Conservation (phyloP, 176 grass and related monocot species). For the Pontederia crassipes region DNA sequence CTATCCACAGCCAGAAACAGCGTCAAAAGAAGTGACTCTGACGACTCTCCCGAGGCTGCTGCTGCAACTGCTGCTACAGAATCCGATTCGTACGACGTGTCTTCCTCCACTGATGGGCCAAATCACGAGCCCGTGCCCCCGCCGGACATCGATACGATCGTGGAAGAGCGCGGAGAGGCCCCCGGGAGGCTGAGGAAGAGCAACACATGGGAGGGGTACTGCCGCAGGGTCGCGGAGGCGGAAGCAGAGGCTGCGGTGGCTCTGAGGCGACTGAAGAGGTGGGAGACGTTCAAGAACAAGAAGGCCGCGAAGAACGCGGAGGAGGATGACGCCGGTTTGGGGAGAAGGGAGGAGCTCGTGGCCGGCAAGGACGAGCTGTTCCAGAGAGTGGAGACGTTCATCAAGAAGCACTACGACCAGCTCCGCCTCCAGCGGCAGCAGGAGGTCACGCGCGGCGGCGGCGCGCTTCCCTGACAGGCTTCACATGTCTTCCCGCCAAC, state of each 20-base stretch:
- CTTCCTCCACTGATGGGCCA: background rate
- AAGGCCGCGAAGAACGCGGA: background rate
- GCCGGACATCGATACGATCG: background rate
- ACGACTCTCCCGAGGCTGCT: background rate
- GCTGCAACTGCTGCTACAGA: background rate
- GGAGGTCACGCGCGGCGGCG: conserved; percentile 13
- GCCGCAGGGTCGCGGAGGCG: background rate
- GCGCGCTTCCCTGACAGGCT: conserved; percentile 3
- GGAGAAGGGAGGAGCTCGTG: conserved; percentile 3
- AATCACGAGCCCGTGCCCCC: background rate
- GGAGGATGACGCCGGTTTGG: conserved; percentile 9
- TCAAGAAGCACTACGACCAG: conserved; percentile 25
- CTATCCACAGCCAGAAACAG: background rate
- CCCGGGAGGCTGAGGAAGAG: background rate
- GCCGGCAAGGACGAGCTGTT: conserved; percentile 24
- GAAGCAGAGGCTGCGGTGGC: background rate
- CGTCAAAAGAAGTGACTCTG: background rate
- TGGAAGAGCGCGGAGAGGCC: background rate
- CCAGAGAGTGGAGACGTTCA: conserved; percentile 27
- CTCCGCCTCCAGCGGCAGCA: conserved; percentile 22
- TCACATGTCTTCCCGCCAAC: background rate
- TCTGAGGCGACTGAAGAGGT: background rate
- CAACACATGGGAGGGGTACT: background rate
- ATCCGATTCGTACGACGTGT: background rate
- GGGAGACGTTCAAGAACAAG: background rate